Evolutionary conservation across 2,329 filamentous ascomycete species (phyloP).

Genomic region (Penicillium sp.): DNA sequence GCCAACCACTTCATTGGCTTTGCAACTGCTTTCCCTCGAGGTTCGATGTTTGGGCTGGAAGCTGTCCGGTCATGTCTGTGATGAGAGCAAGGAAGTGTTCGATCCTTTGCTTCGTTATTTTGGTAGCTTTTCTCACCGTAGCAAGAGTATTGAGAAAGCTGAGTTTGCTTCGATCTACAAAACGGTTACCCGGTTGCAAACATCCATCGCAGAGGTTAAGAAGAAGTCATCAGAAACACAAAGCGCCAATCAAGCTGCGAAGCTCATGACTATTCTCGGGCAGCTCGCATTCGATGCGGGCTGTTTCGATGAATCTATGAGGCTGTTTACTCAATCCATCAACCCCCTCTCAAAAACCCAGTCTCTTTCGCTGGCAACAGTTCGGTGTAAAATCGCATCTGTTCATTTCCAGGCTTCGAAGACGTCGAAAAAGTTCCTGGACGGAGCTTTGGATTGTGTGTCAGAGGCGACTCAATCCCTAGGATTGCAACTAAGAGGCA

Average conservation of each 20-base stretch:
- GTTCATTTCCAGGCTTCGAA: conserved; percentile 36
- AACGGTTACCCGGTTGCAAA: conserved; percentile 37
- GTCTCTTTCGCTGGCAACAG: conserved; percentile 36
- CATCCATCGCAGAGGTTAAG: conserved; percentile 28
- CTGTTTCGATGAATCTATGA: conserved; percentile 40
- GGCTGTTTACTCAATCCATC: conserved; percentile 35
- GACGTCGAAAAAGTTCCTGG: conserved; percentile 21
- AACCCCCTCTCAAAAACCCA: conserved; percentile 31
- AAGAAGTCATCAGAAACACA: conserved; percentile 24
- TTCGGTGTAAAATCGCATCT: conserved; percentile 40
- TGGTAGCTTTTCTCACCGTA: conserved; percentile 35
- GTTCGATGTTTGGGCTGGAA: conserved; percentile 44
- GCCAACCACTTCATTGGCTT: conserved; percentile 31
- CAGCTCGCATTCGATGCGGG: conserved; percentile 43
- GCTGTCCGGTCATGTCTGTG: conserved; percentile 40
- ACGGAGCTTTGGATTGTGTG: conserved; percentile 26
- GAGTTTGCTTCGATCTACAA: conserved; percentile 40
- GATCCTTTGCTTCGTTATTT: conserved; percentile 44
- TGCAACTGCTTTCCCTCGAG: conserved; percentile 46
- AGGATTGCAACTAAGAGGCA: conserved; percentile 40
- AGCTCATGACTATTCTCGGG: conserved; percentile 36
- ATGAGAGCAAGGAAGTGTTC: conserved; percentile 44
- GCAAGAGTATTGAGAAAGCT: conserved; percentile 32
- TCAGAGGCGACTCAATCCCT: conserved; percentile 36
- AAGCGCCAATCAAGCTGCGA: conserved; percentile 30